Base-by-base conservation (phyloP, 345 rosid genomes). In the Dovyalis caffra region DNA sequence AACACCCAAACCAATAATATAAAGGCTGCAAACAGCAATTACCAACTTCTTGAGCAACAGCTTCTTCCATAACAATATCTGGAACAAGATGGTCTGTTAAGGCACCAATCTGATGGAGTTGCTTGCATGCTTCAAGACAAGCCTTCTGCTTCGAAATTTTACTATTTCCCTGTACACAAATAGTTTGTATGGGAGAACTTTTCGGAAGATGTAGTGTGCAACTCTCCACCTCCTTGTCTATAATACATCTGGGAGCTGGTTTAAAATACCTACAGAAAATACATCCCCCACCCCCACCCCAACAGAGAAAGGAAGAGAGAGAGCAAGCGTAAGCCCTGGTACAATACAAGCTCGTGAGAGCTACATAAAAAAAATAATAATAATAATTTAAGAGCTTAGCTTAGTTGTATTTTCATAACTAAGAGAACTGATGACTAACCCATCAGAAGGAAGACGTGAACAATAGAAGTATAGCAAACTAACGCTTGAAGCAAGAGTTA, bases 371-470 rank as follows among this genome's bases (percentile, higher is more conserved):
- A 53, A 34, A 61, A 29, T 40, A 65, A n/a, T n/a, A n/a, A n/a
- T n/a, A n/a, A n/a, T n/a, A n/a, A n/a, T n/a, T 33, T 12, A 71
- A 66, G 40, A 53, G 21, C 72, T 53, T 7, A 51, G 45, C 31
- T 35, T 53, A 79, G 29, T 29, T 66, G 15, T 25, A 76, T 71
- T 23, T 56, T 15, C 6, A 40, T 21, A 62, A 37, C 34, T 45
- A 73, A 38, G 67, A 47, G 72, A 70, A 33, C 64, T 58, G 33
- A 31, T 70, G 65, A 87, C 91, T 78, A 71, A 95, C 98, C 87
- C 85, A 60, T 95, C 99, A 31, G 93, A 92, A 77, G 97, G 99
- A 60, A 93, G 94, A 47, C 91, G 85, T 8, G 98, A 90, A 84
- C 99, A 95, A 75, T 93, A 95, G 68, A 86, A 89, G 82, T 89